These are phyloP conservation scores for Colletotrichum sp. DNA, from an alignment of 2,329 filamentous ascomycete species.

Conservation along the genomic window DNA sequence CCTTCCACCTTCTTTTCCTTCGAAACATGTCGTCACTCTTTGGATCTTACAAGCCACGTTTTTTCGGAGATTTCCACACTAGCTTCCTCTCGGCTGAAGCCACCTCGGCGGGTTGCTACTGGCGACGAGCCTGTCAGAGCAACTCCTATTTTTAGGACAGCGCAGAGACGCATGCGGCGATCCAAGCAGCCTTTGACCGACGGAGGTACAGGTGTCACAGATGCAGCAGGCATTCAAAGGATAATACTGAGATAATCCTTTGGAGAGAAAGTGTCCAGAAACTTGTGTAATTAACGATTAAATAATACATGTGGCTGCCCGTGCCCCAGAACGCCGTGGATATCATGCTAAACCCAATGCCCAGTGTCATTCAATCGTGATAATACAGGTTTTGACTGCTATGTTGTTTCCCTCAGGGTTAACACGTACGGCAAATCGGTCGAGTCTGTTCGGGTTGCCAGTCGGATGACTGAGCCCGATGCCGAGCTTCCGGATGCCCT, in stretches of 20 bases:
- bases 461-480: constrained; percentile 51
- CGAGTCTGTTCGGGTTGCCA: constrained; percentile 42
- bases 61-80: neutral
- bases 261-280: neutral
- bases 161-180: neutral
- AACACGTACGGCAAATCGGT: constrained; percentile 40
- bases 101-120: neutral
- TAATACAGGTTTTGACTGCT: neutral
- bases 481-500: constrained; percentile 36
- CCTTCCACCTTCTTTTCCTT: neutral
- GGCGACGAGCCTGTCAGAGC: constrained; percentile 4
- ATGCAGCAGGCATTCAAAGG: neutral
- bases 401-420: constrained; percentile 19
- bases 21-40: neutral
- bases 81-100: neutral
- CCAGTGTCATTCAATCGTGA: constrained; percentile 16
- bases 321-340: constrained; percentile 13
- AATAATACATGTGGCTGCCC: neutral
- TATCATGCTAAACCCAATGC: constrained; percentile 12
- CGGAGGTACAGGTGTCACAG: neutral
- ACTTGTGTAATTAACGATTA: constrained; percentile 10
- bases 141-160: neutral
- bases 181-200: neutral
- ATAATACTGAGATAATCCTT: neutral
- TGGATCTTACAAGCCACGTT: neutral